Base-by-base conservation (phyloP, 495 filamentous ascomycete genomes). In the Acidiella bohemica region DNA sequence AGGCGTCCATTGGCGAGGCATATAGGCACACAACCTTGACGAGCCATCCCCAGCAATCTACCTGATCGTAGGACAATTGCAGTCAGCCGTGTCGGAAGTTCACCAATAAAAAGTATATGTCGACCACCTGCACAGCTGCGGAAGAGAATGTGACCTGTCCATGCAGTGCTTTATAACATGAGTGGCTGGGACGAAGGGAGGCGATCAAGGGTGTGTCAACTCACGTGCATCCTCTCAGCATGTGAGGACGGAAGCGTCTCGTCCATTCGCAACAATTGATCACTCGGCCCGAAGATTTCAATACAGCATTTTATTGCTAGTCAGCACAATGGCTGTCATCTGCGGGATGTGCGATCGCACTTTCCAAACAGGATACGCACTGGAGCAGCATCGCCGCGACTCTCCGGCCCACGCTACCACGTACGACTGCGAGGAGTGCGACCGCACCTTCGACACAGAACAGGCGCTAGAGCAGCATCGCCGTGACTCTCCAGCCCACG, bases 401-500 rank as follows among this genome's bases (percentile, higher is more conserved):
- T 27, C 25, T 7, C 25, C 25, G n/a, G 25, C 25, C n/a, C 25
- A 27, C 25, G 7, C 25, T n/a, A n/a, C 25, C 25, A 27, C 25
- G 7, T 27, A 7, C 25, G 25, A 27, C 25, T 27, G 25, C 25
- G n/a, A 27, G 7, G 25, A 27, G 25, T 27, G 25, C 25, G 25
- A 26, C 14, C 36, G 36, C 36, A 21, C 36, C 9, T 39, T 39
- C 23, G 13, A 29, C 22, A 29, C 24, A 17, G 36, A 39, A 18
- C 5, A 28, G 7, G 36, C 36, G 10, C 36, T 39, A 5, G n/a
- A 30, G 36, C 36, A 39, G 17, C 36, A 39, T 14, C 36, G 11
- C 9, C 36, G 36, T 5, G 36, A 39, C 36, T 39, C 36, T 11
- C 23, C 16, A 17, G 36, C 36, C 19, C 36, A 39, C 25, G 7